Evolutionary conservation across 495 filamentous ascomycete species (phyloP).

Genomic region (Amorphotheca resinae): DNA sequence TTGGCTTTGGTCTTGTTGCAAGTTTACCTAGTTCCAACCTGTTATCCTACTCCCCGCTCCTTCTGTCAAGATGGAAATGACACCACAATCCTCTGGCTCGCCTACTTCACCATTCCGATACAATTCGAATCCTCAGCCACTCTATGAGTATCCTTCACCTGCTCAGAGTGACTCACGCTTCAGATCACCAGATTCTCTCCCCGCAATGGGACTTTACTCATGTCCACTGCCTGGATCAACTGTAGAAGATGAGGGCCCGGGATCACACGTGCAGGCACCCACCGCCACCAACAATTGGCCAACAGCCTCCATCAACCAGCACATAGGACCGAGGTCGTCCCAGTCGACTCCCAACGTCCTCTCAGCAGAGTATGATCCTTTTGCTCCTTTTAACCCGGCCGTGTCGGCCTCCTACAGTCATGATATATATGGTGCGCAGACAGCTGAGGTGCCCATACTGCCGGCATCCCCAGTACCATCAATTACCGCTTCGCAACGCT

Average conservation of each 20-base stretch:
- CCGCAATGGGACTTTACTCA: constrained; percentile 17
- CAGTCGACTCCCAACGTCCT: constrained; percentile 32
- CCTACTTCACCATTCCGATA: constrained; percentile 18
- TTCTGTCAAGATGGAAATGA: constrained; percentile 20
- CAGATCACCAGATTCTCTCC: constrained; percentile 12
- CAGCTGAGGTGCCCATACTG: constrained; percentile 20
- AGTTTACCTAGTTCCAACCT: constrained; percentile 1
- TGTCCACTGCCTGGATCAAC: constrained; percentile 15
- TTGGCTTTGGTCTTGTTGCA: constrained; percentile 5
- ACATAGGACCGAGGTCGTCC: constrained; percentile 11
- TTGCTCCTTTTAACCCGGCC: constrained; percentile 30
- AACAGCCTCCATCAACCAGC: constrained; percentile 8
- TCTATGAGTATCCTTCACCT: constrained; percentile 22
- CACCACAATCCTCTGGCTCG: constrained; percentile 19
- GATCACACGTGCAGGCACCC: constrained; percentile 7
- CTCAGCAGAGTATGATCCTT: constrained; percentile 39
- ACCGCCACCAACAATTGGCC: constrained; percentile 16
- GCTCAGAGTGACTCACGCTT: constrained; percentile 19
- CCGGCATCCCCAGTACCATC: constrained; percentile 20
- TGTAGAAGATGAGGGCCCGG: constrained; percentile 10
- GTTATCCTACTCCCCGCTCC: constrained; percentile 1
- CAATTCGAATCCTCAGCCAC: constrained; percentile 14
- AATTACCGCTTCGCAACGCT: constrained; percentile 23
- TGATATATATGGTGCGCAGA: constrained; percentile 33
- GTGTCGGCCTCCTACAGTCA: constrained; percentile 31